Base-by-base conservation (phyloP, 768 basidiomycete species). In the Macrolepiota dolichaula region DNA sequence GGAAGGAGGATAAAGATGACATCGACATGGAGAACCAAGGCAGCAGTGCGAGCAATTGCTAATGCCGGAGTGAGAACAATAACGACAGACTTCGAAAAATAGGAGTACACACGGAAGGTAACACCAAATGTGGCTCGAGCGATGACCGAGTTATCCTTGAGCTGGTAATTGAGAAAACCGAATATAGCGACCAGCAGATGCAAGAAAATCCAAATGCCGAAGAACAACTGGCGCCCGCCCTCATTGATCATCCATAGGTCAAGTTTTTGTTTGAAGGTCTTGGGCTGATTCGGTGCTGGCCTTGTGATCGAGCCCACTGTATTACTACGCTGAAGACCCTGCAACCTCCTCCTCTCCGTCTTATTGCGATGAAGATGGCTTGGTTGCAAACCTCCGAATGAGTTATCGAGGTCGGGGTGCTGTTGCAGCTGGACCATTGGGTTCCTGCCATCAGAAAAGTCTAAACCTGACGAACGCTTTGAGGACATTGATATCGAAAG, bases 241-340 rank as follows among this genome's bases (percentile, higher is more conserved):
- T 96, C 94, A 71, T 96, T 95, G 72, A 95, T 92, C 89, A 94
- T 90, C 94, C 94, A 96, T n/a, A 86, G 67, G 65, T 81, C 79
- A 67, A 84, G 80, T 65, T 72, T 82, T 66, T 85, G 80, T 47
- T 68, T 66, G 50, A 76, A 69, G 2, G 78, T 76, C 55, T 66
- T 72, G 29, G 59, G 27, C 35, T 81, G 77, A 62, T 77, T 77
- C 15, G 71, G 71, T 0, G 71, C 68, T 5, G 65, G 68, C 4
- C 68, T 68, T 37, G 65, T 58, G 1, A 59, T 62, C 1, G 75
- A 71, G 15, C 72, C 64, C 27, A 65, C 71, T 11, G 82, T 82
- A 64, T 80, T 77, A 2, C 80, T 73, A 56, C 88, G 81, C 74
- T 96, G 91, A 46, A 97, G 81, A 3, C 92, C 92, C 72, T 97